Evolutionary conservation across 2,329 filamentous ascomycete species (phyloP), one percentile per base, ranked within the genome.

Genomic region (Claviceps humidiphila): DNA sequence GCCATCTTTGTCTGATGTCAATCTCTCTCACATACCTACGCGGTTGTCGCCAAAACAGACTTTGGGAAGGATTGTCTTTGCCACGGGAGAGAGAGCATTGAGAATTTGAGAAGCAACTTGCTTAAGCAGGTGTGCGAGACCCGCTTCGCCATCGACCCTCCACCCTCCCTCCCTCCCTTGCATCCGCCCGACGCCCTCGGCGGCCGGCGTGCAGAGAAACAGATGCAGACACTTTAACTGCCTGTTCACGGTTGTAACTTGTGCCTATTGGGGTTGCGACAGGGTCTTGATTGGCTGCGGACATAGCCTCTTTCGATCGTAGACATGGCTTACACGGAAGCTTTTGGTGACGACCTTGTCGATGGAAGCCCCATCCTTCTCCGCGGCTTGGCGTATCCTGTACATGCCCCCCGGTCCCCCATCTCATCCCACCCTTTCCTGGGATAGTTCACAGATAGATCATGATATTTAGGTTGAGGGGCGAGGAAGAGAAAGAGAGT

Each of bases 1-100:
- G 58, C 55, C 56, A 38, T 57, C 48, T 50, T 57, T 70, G 66
- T 68, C 64, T 68, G 61, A 66, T 63, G 57, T 58, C 65, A 70
- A 72, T 72, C 62, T 72, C 61, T 57, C 62, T 59, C 61, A 40
- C 70, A 71, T 73, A 63, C 69, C 69, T 60, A 54, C 55, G 54
- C 50, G 49, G 49, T 41, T 46, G 45, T 54, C 46, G 49, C 49
- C 40, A 47, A 51, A 47, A 22, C 43, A 34, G 45, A 26, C 38
- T 16, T 38, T 37, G 17, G 13, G 17, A 47, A 47, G 47, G 34
- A 43, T 47, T 50, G 53, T 47, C 53, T 54, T 47, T 42, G 47
- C 50, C 41, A 43, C 24, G 26, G 22, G 30, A 38, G 46, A 41
- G 30, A 38, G 46, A 34, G 24, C 24, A 47, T 50, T 26, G 41